Base-by-base conservation (phyloP, 768 basidiomycete species). In the Tylopilus plumbeoviolaceoides region DNA sequence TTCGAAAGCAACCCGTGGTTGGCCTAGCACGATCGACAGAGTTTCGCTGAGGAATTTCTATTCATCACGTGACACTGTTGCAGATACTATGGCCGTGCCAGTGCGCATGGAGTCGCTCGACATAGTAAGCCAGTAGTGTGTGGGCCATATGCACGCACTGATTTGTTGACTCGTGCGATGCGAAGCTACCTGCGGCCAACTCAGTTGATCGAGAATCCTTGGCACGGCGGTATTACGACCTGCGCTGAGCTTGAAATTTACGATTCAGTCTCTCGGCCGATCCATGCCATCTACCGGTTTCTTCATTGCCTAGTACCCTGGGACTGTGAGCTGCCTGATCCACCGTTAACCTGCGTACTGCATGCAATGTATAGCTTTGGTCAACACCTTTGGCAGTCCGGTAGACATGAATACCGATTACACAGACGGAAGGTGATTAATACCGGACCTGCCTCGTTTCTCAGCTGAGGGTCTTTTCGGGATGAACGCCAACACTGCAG, bases 241-340 rank as follows among this genome's bases (percentile, higher is more conserved):
- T 23, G 48, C 62, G 56, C 56, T 46, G 61, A 55, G 48, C 27
- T 62, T 62, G 21, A 64, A 62, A 51, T n/a, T 27, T 18, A 15
- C 50, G 59, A 62, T 63, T 61, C 51, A 50, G 51, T 43, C 44
- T 28, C 45, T 30, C 33, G 44, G 43, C 53, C 54, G 50, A 60
- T 28, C 46, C 25, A 17, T 23, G 23, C 33, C 38, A 30, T 44
- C 40, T 4, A 20, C n/a, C 28, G 17, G 15, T 35, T 21, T 41
- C 21, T 17, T 36, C 48, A 47, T 44, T 40, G 30, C 11, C 48
- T 30, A 1, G 38, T 39, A 40, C 23, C 10, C 20, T 42, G 11
- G 6, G 35, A 15, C 17, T 6, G 14, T 18, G 15, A 41, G 30
- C n/a, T 43, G 30, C 54, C 31, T n/a, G 55, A 51, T 52, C 49